These are phyloP conservation scores for Apiospora aurea DNA, from an alignment of 2,329 filamentous ascomycete species.

Conservation along the genomic window DNA sequence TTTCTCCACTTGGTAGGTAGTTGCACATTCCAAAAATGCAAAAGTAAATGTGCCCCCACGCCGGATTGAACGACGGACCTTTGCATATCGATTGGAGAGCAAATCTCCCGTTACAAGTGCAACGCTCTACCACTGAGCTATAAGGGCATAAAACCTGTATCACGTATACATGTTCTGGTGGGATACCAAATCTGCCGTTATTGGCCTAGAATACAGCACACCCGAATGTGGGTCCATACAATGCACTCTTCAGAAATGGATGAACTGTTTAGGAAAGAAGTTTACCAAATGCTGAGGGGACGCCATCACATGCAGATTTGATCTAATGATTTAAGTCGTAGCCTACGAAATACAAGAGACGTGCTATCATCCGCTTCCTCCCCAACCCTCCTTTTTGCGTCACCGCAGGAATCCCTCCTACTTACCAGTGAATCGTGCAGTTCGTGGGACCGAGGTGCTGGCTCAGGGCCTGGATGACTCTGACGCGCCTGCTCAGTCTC, in stretches of 20 bases:
- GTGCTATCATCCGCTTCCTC: not conserved
- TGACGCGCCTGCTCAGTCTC: slow-evolving; percentile 1
- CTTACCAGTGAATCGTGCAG: not conserved
- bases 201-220: too few relatives aligned
- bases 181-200: too few relatives aligned
- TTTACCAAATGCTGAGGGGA: too few relatives aligned
- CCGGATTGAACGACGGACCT: slow-evolving; percentile 22
- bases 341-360: not conserved
- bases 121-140: slow-evolving; percentile 22
- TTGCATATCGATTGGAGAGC: not conserved
- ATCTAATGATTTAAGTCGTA: too few relatives aligned
- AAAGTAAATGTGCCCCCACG: slow-evolving; percentile 1
- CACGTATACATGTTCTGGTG: too few relatives aligned
- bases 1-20: too few relatives aligned
- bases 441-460: not conserved
- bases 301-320: too few relatives aligned
- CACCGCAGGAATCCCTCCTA: too few relatives aligned
- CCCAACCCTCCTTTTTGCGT: too few relatives aligned
- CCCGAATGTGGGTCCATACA: too few relatives aligned
- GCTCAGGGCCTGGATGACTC: not conserved
- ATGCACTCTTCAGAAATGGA: too few relatives aligned
- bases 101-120: not conserved
- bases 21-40: not conserved
- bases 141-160: not conserved
- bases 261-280: too few relatives aligned